Base-by-base conservation (phyloP, 2,329 filamentous ascomycete genomes). In the Teratosphaeria zuluensis region DNA sequence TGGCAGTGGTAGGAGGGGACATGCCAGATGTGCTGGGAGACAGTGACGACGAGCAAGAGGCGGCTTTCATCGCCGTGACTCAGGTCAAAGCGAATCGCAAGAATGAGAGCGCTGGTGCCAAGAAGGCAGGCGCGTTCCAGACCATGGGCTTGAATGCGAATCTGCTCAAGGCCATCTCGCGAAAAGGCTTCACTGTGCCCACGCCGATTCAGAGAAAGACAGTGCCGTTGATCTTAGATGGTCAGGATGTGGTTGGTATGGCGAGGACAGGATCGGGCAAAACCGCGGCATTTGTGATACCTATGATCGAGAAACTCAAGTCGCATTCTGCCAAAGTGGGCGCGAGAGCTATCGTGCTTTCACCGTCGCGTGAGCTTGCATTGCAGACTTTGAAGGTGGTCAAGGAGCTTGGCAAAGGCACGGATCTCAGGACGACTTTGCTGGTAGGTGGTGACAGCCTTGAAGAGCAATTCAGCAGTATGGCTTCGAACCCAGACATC, bases 221-320 rank as follows among this genome's bases (percentile, higher is more conserved):
- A 1, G 96, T 99, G 54, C 95, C 94, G 3, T 79, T 97, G 58
- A 85, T 99, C 58, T 80, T 97, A 66, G 89, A 95, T 62, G 84
- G 88, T 57, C 89, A 91, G 75, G 94, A 99, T 80, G 89, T 97
- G n/a, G 92, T 99, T 28, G 95, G 92, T 65, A 99, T 99, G 94
- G 94, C 94, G 7, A 83, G 95, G 65, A 99, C 95, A n/a, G 94
- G 94, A 72, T 97, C 92, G 21, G 94, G 94, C 77, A 99, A 99
- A 79, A 99, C 95, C 1, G 94, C 92, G 1, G 94, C 94, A 24
- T 99, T 99, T 73, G 91, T 97, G 30, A 95, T 99, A 64, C 94
- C 94, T 51, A 96, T 99, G 92, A 91, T 99, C 61, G 90, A 99
- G 77, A 89, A 87, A 64, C 78, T 99, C 61, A 95, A 92, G 74